Evolutionary conservation across 352 stramenopile species (phyloP).

Genomic region (Hyaloperonospora brassicae): DNA sequence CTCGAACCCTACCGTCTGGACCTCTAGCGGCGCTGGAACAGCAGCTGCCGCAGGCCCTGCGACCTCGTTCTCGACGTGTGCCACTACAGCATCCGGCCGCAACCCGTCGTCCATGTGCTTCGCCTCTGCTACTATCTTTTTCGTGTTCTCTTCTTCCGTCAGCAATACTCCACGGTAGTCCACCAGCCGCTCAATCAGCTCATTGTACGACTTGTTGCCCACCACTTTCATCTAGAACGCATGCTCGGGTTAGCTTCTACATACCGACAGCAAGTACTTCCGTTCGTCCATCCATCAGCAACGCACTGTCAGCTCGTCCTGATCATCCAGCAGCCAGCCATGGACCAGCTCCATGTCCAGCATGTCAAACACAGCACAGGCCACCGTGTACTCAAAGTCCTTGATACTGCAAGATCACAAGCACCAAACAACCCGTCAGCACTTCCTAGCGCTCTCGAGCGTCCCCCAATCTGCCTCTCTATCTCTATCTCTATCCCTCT

Average conservation of each 20-base stretch:
- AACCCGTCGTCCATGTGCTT: background rate
- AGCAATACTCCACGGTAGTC: conserved; percentile 71
- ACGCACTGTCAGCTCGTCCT: conserved; percentile 76
- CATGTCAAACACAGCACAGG: conserved; percentile 94
- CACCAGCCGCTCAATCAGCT: conserved; percentile 93
- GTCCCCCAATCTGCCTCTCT: background rate
- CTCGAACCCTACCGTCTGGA: conserved; percentile 17
- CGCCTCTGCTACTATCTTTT: conserved; percentile 9
- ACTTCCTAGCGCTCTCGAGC: background rate
- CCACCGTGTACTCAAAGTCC: conserved; percentile 94
- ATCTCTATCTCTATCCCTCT: background rate
- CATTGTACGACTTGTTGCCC: conserved; percentile 94
- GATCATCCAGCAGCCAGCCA: conserved; percentile 94
- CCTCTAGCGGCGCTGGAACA: conserved; percentile 9
- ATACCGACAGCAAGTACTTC: background rate
- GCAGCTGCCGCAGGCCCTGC: conserved; percentile 3
- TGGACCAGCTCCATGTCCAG: conserved; percentile 93
- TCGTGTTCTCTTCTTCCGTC: conserved; percentile 36
- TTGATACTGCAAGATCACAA: conserved; percentile 39
- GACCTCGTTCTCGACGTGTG: conserved; percentile 13
- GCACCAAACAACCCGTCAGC: background rate
- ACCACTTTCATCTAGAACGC: conserved; percentile 56
- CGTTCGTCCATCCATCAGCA: background rate
- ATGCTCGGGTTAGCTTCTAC: background rate
- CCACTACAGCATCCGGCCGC: background rate